Base-by-base conservation (phyloP, 345 rosid species). In the Mangifera indica region DNA sequence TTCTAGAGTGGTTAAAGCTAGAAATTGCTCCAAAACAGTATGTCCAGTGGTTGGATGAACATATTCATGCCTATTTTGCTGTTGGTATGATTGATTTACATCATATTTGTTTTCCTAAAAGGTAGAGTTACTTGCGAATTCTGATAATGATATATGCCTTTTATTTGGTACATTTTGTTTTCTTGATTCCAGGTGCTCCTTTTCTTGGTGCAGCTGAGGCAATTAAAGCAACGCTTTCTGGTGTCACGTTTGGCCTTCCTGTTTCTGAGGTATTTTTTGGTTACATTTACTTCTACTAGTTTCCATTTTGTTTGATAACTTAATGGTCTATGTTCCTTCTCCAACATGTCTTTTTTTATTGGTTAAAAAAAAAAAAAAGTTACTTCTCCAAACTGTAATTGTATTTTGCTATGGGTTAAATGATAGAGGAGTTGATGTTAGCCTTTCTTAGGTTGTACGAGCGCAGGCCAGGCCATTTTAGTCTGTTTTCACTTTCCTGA, bases 1-100 rank as follows among this genome's bases (percentile, higher is more conserved):
- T 92, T 79, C 76, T 95, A 72, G 99, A 95, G 85, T 95, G 99
- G 99, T 72, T 95, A 78, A 95, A 92, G 85, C 93, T 95, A 46
- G 98, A 95, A 87, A 89, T 95, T 83, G 98, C 99, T 37, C 99
- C 99, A 66, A 95, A 92, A 73, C 92, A 87, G 60, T 95, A 95
- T 80, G 74, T 77, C 63, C 76, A 78, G 79, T 95, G 99, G 99
- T 89, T 92, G 81, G 99, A 95, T 75, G 86, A 84, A 64, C 99
- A 95, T 72, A 92, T 95, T 42, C 90, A 91, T 82, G 98, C 98
- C 64, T 95, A 88, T 75, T 95, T 95, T 76, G 88, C 99, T 72
- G 96, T 95, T 18, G 98, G 98, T 95, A 91, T 79, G 83, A 74
- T 72, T 67, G 25, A 53, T 45, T 70, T 67, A 24, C 66, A 52